phyloP scores from a whole-genome alignment of 441 rosid species.

The Gossypium davidsonii region DNA sequence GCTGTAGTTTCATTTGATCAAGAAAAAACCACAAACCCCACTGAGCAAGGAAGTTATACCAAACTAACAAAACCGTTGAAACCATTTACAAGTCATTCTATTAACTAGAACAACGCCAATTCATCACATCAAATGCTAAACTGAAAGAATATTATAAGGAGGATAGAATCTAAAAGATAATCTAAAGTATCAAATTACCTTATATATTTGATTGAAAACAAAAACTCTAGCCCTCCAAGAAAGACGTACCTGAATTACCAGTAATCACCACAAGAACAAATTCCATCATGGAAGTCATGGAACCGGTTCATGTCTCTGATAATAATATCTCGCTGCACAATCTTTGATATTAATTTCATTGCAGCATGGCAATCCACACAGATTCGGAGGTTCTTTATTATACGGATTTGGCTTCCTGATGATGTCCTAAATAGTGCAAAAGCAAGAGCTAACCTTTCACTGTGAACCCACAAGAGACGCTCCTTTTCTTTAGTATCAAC shows the following conservation, averaged over 20 bases:
- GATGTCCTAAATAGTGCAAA: conserved; percentile 54
- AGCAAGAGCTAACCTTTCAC: conserved; percentile 83
- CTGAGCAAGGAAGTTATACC: too few species aligned
- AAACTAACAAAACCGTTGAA: too few species aligned
- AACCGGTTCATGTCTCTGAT: conserved; percentile 82
- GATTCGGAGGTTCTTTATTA: conserved; percentile 71
- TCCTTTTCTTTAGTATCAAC: conserved; percentile 55
- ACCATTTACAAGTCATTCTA: too few species aligned
- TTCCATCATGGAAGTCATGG: conserved; percentile 67
- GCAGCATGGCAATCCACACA: conserved; percentile 75
- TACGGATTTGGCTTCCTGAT: conserved; percentile 42
- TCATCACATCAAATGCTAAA: conserved; percentile 6
- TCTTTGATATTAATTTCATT: conserved; percentile 57
- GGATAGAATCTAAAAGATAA: not conserved
- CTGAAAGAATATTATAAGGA: conserved; percentile 11
- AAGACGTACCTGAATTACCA: conserved; percentile 45
- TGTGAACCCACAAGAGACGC: conserved; percentile 64
- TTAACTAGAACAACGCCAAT: not conserved
- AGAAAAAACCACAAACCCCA: too few species aligned
- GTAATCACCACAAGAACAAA: conserved; percentile 74
- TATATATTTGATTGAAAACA: not conserved
- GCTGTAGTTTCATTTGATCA: too few species aligned
- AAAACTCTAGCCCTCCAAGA: not conserved
- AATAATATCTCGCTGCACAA: conserved; percentile 58
- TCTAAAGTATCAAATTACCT: not conserved